Percentiles rank a stretch among this genome's conserved stretches.
These are phyloP conservation scores for Adansonia digitata DNA, from an alignment of 345 rosid genomes.

Conservation along the genomic window DNA sequence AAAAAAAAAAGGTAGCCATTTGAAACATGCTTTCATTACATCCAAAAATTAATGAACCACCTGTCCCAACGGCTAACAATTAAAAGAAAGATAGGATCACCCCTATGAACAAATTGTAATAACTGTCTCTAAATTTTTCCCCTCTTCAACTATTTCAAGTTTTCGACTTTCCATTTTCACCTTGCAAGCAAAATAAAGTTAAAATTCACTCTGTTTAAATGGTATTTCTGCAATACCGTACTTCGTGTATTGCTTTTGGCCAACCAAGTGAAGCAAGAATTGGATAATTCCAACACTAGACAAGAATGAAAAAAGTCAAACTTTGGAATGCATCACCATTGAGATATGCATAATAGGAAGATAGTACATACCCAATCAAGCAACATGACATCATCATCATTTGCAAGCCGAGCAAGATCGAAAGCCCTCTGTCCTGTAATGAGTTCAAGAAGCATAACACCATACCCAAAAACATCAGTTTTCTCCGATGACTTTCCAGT, in stretches of 20 bases:
- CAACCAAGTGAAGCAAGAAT: neutral
- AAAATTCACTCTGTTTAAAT: neutral
- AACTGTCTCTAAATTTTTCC: neutral
- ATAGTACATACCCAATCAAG: conserved; percentile 75
- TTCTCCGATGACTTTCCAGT: conserved; percentile 91
- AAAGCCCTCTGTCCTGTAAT: conserved; percentile 93
- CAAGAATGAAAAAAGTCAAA: neutral
- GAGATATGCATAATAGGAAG: neutral
- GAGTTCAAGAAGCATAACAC: conserved; percentile 96
- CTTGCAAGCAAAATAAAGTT: neutral
- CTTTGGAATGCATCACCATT: neutral
- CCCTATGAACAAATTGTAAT: neutral
- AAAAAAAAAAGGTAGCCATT: neutral
- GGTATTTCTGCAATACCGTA: neutral
- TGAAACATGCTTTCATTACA: neutral
- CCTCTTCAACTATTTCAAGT: neutral
- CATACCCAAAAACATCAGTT: conserved; percentile 98
- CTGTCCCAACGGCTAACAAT: neutral
- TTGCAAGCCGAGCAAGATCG: conserved; percentile 94
- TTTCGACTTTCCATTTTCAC: neutral
- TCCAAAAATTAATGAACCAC: neutral
- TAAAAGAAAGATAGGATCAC: neutral
- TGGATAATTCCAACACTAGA: neutral
- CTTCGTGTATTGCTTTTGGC: neutral
- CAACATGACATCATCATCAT: conserved; percentile 89